Evolutionary conservation across 106 monocot species (phyloP), one percentile per base, ranked within the genome.

Genomic region (Ottelia alismoides): DNA sequence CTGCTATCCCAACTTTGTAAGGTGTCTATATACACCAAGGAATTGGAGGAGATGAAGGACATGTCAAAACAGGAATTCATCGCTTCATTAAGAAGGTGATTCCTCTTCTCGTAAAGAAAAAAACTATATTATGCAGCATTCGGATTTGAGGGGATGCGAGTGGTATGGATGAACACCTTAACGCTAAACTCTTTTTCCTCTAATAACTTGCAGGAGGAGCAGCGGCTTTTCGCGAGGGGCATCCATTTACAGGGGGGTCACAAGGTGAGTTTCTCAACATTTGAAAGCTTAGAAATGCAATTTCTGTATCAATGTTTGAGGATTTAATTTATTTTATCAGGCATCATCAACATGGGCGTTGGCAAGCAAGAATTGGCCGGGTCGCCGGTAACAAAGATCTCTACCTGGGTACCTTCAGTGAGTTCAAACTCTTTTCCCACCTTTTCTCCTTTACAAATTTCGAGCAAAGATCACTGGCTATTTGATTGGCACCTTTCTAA

Each of bases 301-400:
- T 10, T 44, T 44, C 12, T 10, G 11, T 51, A 24, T 26, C 17
- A 26, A 44, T 45, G 30, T 32, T 28, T 58, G 16, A 1, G 55
- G 45, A 18, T 47, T 46, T 51, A 21, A 22, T 52, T 0, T 53
- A 26, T 12, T 29, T 27, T 55, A 23, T 25, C 53, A 94, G 93
- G 71, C 93, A 94, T 73, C 93, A 94, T 56, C 83, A 84, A 57
- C 88, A 94, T 50, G 88, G 88, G 18, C 69, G 88, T 3, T 94
- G 93, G 93, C 93, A 94, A 65, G 88, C 93, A 28, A 73, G 93
- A 43, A 94, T 94, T 27, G 93, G 93, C 22, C 78, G 93, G 31
- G 93, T 94, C 17, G 81, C 93, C 10, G 93, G 93, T 25, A 94
- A 94, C 65, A 94, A 88, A 45, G 93, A 94, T 68, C 83, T 94